Percentiles rank a stretch among this genome's conserved stretches.
Evolutionary conservation across 2,329 filamentous ascomycete genomes (phyloP).

Genomic region (Arthrocladium fulminans): DNA sequence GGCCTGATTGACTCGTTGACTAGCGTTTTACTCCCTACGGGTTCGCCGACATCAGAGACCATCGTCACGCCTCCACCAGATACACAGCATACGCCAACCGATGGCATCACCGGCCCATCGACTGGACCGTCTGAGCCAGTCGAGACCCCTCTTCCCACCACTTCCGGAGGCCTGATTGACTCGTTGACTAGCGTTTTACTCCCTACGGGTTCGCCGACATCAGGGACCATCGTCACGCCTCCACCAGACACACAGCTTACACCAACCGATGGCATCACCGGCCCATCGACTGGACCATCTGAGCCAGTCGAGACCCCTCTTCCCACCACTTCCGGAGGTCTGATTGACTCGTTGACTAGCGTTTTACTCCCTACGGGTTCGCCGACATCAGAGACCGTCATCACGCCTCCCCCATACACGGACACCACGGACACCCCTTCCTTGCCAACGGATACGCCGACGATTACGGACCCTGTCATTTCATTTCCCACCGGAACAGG

Average conservation of each 20-base stretch:
- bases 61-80: slow-evolving; percentile 6
- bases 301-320: background rate
- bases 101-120: background rate
- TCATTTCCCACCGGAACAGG: background rate
- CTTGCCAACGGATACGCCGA: background rate
- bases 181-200: background rate
- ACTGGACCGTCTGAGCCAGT: background rate
- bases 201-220: slow-evolving; percentile 10
- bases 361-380: background rate
- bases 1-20: slow-evolving; percentile 8
- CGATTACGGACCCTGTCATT: background rate
- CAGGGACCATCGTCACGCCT: slow-evolving; percentile 11
- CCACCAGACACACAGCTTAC: background rate
- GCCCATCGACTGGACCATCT: background rate
- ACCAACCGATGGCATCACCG: background rate
- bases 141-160: background rate
- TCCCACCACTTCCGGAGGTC: background rate
- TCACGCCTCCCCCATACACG: slow-evolving; percentile 4
- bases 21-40: background rate
- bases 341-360: background rate
- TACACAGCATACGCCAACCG: background rate
- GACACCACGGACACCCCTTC: background rate
- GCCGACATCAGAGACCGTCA: background rate
- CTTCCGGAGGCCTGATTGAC: slow-evolving; percentile 11
- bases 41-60: slow-evolving; percentile 12